Base-by-base conservation (phyloP, 108 stramenopile species). In the Cyclotella baltica region DNA sequence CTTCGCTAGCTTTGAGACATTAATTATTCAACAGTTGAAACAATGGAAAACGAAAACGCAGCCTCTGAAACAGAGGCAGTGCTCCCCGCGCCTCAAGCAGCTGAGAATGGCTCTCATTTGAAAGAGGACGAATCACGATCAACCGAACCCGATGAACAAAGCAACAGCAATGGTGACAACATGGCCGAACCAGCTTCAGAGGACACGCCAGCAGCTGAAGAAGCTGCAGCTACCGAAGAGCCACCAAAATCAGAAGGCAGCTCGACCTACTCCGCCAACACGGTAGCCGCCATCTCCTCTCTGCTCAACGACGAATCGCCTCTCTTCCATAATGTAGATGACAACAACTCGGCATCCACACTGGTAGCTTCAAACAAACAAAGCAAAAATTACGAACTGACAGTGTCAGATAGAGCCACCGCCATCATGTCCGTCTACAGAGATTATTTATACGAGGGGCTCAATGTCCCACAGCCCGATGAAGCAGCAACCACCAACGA, bases 351-450 rank as follows among this genome's bases (percentile, higher is more conserved):
- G 1, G 13, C 59, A n/a, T 61, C 63, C 22, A 64, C 27, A 25
- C 38, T 64, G 63, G 25, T 22, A 3, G 22, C 63, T 8, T 27
- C 63, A 23, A 43, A 47, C 43, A 64, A 8, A 2, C 43, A 23
- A 23, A 30, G 23, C 20, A 64, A 46, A 6, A 34, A 33, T 22
- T 33, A 30, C 3, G 78, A 72, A 67, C 51, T 79, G 25, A 59
- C 79, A 11, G 66, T 80, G 33, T 4, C 40, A 29, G 79, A 80
- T 53, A 65, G 79, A 2, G 73, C 79, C 8, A 28, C 66, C 28
- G 79, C 79, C 67, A 64, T 80, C 22, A 62, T 80, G 23, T 69
- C 72, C 2, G 79, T 73, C 1, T 80, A 80, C 37, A 59, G 57
- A 18, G 79, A 80, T 40, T 80, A 69, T 67, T 34, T 80, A 20